These are phyloP conservation scores for Neofusicoccum laricinum DNA, from an alignment of 2,329 filamentous ascomycete genomes.

Conservation along the genomic window DNA sequence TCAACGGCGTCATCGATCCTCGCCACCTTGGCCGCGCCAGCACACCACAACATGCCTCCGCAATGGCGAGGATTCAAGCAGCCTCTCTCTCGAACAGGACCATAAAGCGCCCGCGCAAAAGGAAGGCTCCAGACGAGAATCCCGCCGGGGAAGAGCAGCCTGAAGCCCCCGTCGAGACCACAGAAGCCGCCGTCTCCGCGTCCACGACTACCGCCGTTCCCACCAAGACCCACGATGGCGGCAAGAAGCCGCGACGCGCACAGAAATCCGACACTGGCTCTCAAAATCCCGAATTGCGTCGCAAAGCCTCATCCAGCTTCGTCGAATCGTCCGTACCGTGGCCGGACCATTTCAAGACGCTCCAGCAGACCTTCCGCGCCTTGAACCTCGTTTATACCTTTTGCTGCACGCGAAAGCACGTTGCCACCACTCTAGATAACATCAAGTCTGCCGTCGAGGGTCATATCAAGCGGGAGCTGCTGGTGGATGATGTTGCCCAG, in stretches of 20 bases:
- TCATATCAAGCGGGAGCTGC: conserved; percentile 70
- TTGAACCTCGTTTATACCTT: conserved; percentile 94
- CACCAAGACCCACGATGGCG: conserved; percentile 58
- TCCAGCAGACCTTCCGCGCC: conserved; percentile 76
- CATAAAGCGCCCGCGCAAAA: conserved; percentile 45
- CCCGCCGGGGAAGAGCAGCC: conserved; percentile 17
- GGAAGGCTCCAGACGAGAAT: conserved; percentile 25
- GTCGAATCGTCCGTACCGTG: conserved; percentile 61
- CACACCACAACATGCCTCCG: background rate
- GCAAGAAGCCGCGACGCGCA: conserved; percentile 49
- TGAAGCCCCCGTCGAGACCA: conserved; percentile 16
- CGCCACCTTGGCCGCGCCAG: background rate
- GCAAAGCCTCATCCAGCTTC: conserved; percentile 46
- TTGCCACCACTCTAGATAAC: conserved; percentile 87
- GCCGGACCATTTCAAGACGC: conserved; percentile 69
- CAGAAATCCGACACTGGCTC: conserved; percentile 35
- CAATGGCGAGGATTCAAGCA: conserved; percentile 42
- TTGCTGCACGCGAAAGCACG: conserved; percentile 86
- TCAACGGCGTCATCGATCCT: background rate
- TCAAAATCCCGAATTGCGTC: conserved; percentile 37
- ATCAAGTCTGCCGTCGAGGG: conserved; percentile 81
- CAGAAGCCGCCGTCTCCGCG: conserved; percentile 12
- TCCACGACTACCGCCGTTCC: conserved; percentile 45
- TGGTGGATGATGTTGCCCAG: conserved; percentile 75
- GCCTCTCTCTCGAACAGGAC: conserved; percentile 45